Base-by-base conservation (phyloP, 768 basidiomycete species). In the Xerocomellus intermedius region DNA sequence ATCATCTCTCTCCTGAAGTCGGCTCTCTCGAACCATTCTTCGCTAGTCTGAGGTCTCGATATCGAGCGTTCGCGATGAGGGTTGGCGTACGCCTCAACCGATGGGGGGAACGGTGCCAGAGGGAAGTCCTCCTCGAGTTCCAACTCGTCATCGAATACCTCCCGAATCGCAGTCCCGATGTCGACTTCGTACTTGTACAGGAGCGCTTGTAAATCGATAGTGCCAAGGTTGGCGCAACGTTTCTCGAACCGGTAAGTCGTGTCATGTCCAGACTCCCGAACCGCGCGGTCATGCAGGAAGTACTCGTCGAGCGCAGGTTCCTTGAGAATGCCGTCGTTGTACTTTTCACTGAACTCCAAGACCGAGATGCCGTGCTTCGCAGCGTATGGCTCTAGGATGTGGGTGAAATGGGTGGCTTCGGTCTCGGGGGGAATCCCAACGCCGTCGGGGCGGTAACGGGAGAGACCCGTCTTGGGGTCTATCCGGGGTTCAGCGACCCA, bases 111-210 rank as follows among this genome's bases (percentile, higher is more conserved):
- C 2, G 96, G 91, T 12, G 91, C 83, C 45, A 99, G 77, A 3
- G 84, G 77, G 70, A 98, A 99, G 55, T 95, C 92, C 63, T 98
- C 93, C 49, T 94, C 93, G 50, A 99, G 73, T 49, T 95, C 90
- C 49, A 99, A 77, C 70, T 91, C 84, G 68, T 95, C 94, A 64
- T 90, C 91, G 64, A 98, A 98, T 56, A 97, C 87, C 69, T 97
- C 94, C 54, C 87, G 84, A 67, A 99, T 98, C 24, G 94, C 94
- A 10, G 93, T 95, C n/a, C 93, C 97, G 57, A 99, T 98, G 68
- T 99, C 96, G 56, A 94, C 82, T 72, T 99, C 96, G 64, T 98
- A 98, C 79, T 99, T 99, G 84, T 96, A 99, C 43, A 99, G 77
- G 67, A 99, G 78, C 45, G 94, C 84, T 75, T 98, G 95, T 60